Percentiles rank a stretch among this genome's conserved stretches.
Conservation (phyloP, 805 yeast genomes). For the Metschnikowia lunata region DNA sequence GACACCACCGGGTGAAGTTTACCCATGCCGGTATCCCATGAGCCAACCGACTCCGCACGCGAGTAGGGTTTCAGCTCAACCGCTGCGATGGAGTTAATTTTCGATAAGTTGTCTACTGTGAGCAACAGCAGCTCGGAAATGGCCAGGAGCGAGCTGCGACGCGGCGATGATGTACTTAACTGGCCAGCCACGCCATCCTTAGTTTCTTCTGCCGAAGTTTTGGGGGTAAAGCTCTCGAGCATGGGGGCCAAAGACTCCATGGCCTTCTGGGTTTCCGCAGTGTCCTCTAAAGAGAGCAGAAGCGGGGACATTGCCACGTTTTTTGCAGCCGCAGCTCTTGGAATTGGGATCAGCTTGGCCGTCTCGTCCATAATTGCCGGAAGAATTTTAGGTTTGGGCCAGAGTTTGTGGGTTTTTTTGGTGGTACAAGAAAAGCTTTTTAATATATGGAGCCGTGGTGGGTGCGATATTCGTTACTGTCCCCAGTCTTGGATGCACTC, state of each 20-base stretch:
- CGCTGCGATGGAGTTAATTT: conserved; percentile 15
- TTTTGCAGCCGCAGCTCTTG: conserved; percentile 3
- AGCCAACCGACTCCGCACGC: conserved; percentile 20
- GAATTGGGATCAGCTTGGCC: conserved; percentile 11
- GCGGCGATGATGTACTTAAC: conserved; percentile 11
- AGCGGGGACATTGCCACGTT: conserved; percentile 15
- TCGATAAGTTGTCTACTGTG: conserved; percentile 16
- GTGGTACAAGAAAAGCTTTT: no score
- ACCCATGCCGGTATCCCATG: conserved; percentile 19
- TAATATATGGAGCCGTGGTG: no score
- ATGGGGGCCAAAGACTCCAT: conserved; percentile 80
- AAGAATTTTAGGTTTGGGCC: no score
- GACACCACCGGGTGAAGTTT: conserved; percentile 35
- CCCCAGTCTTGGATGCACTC: no score
- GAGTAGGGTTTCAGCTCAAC: conserved; percentile 15
- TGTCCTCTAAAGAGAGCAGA: conserved; percentile 10
- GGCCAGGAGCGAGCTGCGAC: conserved; percentile 17
- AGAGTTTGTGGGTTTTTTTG: no score
- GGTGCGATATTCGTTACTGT: no score
- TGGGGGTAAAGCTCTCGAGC: conserved; percentile 68
- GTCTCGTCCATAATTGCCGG: neutral
- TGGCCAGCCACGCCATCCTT: conserved; percentile 19
- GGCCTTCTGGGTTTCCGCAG: conserved; percentile 44
- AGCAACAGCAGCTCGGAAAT: conserved; percentile 15
- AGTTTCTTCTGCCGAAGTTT: conserved; percentile 48